Conservation (phyloP, 106 monocot genomes). For the Posidonia australis region DNA sequence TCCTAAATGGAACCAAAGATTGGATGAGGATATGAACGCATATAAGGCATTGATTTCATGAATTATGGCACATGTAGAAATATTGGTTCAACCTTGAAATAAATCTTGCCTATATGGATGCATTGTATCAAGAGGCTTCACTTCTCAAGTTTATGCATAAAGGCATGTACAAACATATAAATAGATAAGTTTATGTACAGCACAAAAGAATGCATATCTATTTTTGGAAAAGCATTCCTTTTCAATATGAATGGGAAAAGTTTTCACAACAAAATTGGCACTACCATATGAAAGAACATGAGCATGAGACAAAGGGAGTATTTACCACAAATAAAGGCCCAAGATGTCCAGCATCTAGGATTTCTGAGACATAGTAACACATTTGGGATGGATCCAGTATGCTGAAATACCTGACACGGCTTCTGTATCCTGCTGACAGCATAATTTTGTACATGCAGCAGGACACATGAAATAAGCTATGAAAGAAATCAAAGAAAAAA, state of each 20-base stretch:
- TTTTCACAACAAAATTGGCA: neutral
- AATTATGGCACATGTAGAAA: neutral
- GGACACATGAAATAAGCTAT: neutral
- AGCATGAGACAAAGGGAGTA: constrained; percentile 3
- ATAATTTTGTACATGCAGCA: neutral
- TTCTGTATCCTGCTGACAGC: constrained; percentile 49
- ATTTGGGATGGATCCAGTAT: constrained; percentile 60
- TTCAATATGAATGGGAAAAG: neutral
- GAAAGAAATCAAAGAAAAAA: no score
- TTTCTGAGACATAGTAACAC: constrained; percentile 78
- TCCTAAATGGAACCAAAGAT: neutral
- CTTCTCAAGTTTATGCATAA: no score
- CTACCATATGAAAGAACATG: neutral
- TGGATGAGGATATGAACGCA: neutral
- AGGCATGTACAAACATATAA: no score
- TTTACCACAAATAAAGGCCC: constrained; percentile 84
- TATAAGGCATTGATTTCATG: neutral
- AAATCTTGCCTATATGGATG: no score
- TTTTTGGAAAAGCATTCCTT: neutral
- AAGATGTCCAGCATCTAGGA: constrained; percentile 58
- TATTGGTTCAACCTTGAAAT: no score
- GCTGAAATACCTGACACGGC: constrained; percentile 66
- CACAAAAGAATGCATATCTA: no score
- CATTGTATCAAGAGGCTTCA: no score
- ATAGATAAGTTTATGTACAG: no score